Percentiles rank a stretch among this genome's conserved stretches.
Evolutionary conservation across 108 stramenopile species (phyloP).

Genomic region (Skeletonema tropicum): DNA sequence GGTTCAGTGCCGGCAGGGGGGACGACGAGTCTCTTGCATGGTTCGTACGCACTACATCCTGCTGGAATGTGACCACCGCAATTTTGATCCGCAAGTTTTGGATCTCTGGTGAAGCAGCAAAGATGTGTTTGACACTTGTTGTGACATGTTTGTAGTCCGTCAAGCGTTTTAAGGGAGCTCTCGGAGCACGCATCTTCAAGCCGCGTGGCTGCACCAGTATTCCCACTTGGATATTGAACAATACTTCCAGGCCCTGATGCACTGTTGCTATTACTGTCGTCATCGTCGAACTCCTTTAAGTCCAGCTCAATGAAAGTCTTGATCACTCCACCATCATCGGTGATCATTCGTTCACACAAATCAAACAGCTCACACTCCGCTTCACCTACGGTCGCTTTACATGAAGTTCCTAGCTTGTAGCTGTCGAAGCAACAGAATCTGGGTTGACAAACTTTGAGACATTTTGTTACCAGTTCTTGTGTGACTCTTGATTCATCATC

Average conservation of each 20-base stretch:
- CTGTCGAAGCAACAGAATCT: slow-evolving; percentile 14
- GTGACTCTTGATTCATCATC: not conserved
- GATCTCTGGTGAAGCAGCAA: slow-evolving; percentile 24
- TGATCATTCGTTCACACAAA: not conserved
- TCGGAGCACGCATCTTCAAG: slow-evolving; percentile 2
- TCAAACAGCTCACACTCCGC: not conserved
- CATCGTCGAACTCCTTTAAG: not conserved
- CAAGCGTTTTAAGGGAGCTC: slow-evolving; percentile 14
- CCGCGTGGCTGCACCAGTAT: not conserved
- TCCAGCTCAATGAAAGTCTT: not conserved
- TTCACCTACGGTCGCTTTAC: not conserved
- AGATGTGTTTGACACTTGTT: slow-evolving; percentile 29
- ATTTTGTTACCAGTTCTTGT: not conserved
- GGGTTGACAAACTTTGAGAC: slow-evolving; percentile 1
- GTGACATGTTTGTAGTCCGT: slow-evolving; percentile 14
- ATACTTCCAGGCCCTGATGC: not conserved
- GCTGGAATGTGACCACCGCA: not conserved
- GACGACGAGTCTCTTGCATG: slow-evolving; percentile 17
- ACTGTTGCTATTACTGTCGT: not conserved
- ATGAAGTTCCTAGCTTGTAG: not conserved
- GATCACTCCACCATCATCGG: not conserved
- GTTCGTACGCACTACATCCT: slow-evolving; percentile 17
- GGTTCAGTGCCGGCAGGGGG: slow-evolving; percentile 8
- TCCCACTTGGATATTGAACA: not conserved
- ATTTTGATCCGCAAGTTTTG: slow-evolving; percentile 11